Base-by-base conservation (phyloP, 2,329 filamentous ascomycete genomes). In the Tolypocladium tropicale region DNA sequence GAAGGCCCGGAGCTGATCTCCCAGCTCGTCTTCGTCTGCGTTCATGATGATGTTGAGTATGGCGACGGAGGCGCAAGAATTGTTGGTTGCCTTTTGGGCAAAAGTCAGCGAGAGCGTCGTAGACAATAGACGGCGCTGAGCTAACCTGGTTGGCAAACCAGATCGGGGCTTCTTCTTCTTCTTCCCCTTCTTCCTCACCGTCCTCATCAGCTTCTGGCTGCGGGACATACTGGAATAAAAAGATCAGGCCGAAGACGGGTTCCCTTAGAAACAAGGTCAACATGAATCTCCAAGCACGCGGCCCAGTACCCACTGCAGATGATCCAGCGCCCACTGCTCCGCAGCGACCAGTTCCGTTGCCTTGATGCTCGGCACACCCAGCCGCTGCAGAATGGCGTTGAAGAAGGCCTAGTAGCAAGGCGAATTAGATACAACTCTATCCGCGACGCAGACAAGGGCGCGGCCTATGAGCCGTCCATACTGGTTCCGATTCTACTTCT, bases 21-120 rank as follows among this genome's bases (percentile, higher is more conserved):
- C 90, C 6, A 96, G 78, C 12, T 83, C 73, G 4, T 90, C 71
- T 0, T 75, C 76, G 0, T 82, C 74, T 28, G 85, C 79, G 67
- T 97, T 97, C 82, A 96, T 95, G 66, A 96, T 76, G 58, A 96
- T 95, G 65, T 97, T 97, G 63, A 96, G 80, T 61, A 97, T 77
- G 4, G 94, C 91, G 50, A 96, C 83, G n/a, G 90, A 94, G 23
- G 90, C 94, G 71, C 94, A 99, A 30, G 90, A 87, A 70, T 95
- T 95, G 55, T 82, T 79, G 0, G 84, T 86, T 1, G 89, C 90
- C 86, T 93, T 12, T 6, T 25, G 36, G 10, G 32, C 14, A 33
- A n/a, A 37, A 36, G 10, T 67, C 41, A 64, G 59, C 37, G 39
- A 7, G 51, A 23, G 43, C 21, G 21, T 10, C 28, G 21, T 6